phyloP scores from a whole-genome alignment of 2,329 filamentous ascomycete genomes.

The Ophiostoma perfectum region DNA sequence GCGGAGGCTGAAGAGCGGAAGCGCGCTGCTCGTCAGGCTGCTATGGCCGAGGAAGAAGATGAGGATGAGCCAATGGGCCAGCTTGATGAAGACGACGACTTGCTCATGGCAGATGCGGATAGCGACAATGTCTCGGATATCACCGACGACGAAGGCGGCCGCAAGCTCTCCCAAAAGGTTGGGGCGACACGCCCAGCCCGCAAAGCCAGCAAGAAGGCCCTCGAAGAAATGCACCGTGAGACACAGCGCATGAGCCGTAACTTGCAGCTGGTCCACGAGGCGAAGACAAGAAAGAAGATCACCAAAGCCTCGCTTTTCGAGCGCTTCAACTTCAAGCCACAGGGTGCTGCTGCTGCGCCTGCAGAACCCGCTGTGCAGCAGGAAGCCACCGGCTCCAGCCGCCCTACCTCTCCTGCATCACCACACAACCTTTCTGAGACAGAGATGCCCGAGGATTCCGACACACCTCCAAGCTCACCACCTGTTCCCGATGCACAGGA shows the following conservation, averaged over 20 bases:
- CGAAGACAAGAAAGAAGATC: slow-evolving; percentile 86
- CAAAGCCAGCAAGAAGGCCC: slow-evolving; percentile 88
- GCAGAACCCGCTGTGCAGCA: slow-evolving; percentile 22
- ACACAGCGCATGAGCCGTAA: slow-evolving; percentile 86
- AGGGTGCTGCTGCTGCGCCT: slow-evolving; percentile 6
- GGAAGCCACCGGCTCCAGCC: slow-evolving; percentile 52
- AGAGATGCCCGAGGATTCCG: slow-evolving; percentile 27
- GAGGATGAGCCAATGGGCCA: no score
- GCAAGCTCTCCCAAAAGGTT: slow-evolving; percentile 58
- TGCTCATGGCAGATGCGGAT: slow-evolving; percentile 38
- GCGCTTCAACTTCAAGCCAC: slow-evolving; percentile 67
- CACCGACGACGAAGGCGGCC: slow-evolving; percentile 58
- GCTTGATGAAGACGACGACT: slow-evolving; percentile 32
- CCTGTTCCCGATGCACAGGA: slow-evolving; percentile 30
- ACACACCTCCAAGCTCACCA: slow-evolving; percentile 68
- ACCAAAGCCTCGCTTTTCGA: slow-evolving; percentile 77
- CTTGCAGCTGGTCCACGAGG: slow-evolving; percentile 85
- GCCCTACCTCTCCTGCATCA: slow-evolving; percentile 44
- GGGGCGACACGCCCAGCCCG: slow-evolving; percentile 48
- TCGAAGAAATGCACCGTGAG: slow-evolving; percentile 92
- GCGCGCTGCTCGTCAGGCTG: slow-evolving; percentile 40
- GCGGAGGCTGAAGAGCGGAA: slow-evolving; percentile 55
- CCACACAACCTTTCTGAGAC: slow-evolving; percentile 48
- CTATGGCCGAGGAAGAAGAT: slow-evolving; percentile 26
- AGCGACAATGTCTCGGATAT: slow-evolving; percentile 49